Conservation (phyloP, 176 grass and related monocot species). For the Hsuehochloa calcarea region DNA sequence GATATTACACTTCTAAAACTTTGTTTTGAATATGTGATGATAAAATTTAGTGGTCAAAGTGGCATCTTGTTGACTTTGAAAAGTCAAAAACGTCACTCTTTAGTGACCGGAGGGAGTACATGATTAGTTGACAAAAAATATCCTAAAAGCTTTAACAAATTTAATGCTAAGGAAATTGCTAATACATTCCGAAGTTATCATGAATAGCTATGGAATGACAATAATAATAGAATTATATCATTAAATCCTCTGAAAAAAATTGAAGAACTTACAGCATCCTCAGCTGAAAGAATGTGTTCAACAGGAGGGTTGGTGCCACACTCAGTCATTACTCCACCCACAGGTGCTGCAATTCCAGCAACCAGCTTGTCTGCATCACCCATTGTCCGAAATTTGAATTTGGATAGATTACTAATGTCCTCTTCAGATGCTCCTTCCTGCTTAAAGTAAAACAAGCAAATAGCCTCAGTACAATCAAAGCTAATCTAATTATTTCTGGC, state of each 20-base stretch:
- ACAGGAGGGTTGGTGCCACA: conserved; percentile 68
- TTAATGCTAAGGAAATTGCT: not conserved
- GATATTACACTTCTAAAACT: not conserved
- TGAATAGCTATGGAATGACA: not conserved
- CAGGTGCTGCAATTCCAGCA: conserved; percentile 57
- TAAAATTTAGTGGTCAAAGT: not conserved
- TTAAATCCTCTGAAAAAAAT: not conserved
- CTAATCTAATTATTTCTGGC: not conserved
- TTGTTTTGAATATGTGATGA: not conserved
- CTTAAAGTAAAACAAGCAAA: conserved; percentile 30
- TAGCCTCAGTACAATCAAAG: not conserved
- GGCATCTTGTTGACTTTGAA: not conserved
- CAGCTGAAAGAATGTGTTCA: conserved; percentile 75
- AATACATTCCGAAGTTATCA: not conserved
- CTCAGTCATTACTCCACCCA: conserved; percentile 76
- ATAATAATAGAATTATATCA: not conserved
- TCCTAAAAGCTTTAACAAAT: not conserved
- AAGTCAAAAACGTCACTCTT: not conserved
- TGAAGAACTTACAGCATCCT: conserved; percentile 76
- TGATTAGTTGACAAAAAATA: not conserved
- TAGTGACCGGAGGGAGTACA: not conserved
- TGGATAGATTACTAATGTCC: conserved; percentile 72
- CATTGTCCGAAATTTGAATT: conserved; percentile 74
- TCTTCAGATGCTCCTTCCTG: conserved; percentile 96
- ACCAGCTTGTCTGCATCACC: conserved; percentile 69